Percentiles rank a stretch among this genome's conserved stretches.
Evolutionary conservation across 108 stramenopile species (phyloP).

Genomic region (Parmales sp.): DNA sequence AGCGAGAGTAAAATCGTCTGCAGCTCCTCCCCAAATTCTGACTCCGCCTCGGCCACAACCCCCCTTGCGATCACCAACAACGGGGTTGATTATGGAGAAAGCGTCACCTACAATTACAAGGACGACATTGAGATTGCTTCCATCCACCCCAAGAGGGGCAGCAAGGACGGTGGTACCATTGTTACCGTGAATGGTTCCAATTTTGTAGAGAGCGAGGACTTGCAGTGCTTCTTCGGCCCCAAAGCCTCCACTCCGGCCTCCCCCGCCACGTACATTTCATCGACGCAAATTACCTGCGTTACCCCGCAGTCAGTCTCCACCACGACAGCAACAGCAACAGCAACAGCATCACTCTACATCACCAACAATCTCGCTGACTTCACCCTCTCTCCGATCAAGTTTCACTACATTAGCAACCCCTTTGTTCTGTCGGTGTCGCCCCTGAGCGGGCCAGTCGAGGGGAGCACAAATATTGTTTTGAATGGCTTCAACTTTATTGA

Average conservation of each 20-base stretch:
- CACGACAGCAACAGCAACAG: background rate
- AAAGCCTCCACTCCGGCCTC: too few species aligned
- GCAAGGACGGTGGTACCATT: background rate
- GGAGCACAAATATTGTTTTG: conserved; percentile 22
- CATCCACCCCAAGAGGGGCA: background rate
- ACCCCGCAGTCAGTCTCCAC: background rate
- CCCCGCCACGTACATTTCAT: background rate
- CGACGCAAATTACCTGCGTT: background rate
- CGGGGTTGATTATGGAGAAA: background rate
- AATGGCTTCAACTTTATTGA: conserved; percentile 11
- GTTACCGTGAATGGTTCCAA: background rate
- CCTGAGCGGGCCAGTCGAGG: conserved; percentile 18
- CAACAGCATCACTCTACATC: background rate
- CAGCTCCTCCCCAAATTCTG: background rate
- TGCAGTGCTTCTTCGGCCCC: background rate
- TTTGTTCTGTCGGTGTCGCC: background rate
- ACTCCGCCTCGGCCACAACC: background rate
- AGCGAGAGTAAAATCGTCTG: background rate
- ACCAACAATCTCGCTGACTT: background rate
- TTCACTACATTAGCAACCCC: background rate
- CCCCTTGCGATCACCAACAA: background rate
- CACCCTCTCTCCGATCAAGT: background rate
- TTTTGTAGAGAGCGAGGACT: background rate
- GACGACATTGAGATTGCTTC: background rate
- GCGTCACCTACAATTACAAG: background rate